phyloP scores from a whole-genome alignment of 352 stramenopile species.

The Phytophthora foliorum region DNA sequence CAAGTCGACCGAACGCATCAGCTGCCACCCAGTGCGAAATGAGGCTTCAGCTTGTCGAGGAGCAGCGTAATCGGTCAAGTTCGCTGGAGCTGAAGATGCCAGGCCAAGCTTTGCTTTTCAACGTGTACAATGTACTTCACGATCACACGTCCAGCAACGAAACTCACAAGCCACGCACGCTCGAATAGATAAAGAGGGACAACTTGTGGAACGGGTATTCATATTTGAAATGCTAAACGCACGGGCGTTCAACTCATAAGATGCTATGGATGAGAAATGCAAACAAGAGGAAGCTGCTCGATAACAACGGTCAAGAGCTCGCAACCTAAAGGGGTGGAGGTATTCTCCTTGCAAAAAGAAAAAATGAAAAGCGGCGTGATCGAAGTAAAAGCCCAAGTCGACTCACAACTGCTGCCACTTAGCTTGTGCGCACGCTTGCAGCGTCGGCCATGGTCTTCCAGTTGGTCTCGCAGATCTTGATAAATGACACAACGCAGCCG shows the following conservation, averaged over 20 bases:
- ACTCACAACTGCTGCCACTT: constrained; percentile 16
- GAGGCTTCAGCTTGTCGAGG: neutral
- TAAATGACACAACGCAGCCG: constrained; percentile 63
- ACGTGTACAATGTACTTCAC: neutral
- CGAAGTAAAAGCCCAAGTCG: neutral
- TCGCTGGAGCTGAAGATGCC: neutral
- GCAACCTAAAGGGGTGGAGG: neutral
- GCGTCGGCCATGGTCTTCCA: constrained; percentile 71
- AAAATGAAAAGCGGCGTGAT: constrained; percentile 4
- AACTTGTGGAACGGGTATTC: constrained; percentile 22
- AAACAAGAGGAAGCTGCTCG: constrained; percentile 15
- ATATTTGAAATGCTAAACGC: constrained; percentile 42
- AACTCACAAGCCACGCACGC: neutral
- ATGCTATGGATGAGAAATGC: constrained; percentile 27
- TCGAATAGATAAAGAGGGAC: neutral
- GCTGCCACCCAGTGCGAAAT: constrained; percentile 1
- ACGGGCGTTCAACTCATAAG: constrained; percentile 39
- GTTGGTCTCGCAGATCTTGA: constrained; percentile 68
- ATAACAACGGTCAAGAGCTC: constrained; percentile 4
- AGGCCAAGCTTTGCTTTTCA: neutral
- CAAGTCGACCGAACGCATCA: constrained; percentile 16
- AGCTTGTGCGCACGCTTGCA: constrained; percentile 58
- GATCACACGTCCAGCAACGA: no score
- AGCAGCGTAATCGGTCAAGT: neutral
- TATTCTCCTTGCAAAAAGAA: constrained; percentile 22